Percentiles rank a stretch among this genome's conserved stretches.
These are phyloP conservation scores for Hypoxylon sp. DNA, from an alignment of 2,329 filamentous ascomycete species.

Conservation along the genomic window DNA sequence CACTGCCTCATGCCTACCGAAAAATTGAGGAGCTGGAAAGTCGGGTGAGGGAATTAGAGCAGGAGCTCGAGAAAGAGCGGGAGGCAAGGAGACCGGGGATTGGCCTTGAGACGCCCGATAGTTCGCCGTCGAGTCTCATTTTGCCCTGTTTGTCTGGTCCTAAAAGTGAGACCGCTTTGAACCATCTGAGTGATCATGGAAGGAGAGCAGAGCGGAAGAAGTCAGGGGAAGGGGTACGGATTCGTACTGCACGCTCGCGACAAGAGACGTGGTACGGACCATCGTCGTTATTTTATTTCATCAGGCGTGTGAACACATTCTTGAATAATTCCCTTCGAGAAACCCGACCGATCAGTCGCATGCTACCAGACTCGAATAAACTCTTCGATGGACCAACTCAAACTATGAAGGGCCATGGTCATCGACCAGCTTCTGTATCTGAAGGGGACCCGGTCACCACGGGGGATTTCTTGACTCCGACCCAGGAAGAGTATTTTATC, in stretches of 20 bases:
- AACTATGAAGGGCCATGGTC: conserved; percentile 10
- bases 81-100: conserved; percentile 10
- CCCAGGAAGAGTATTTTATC: conserved; percentile 58
- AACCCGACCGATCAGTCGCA: conserved; percentile 34
- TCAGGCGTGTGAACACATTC: conserved; percentile 39
- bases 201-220: conserved; percentile 23
- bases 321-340: conserved; percentile 38
- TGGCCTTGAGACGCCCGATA: conserved; percentile 22
- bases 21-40: conserved; percentile 39
- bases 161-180: conserved; percentile 1
- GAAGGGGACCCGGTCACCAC: conserved; percentile 8
- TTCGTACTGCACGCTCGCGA: conserved; percentile 34
- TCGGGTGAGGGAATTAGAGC: conserved; percentile 36
- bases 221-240: conserved; percentile 30
- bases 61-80: conserved; percentile 38
- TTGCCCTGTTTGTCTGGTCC: conserved; percentile 18
- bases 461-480: conserved; percentile 33
- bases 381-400: conserved; percentile 31
- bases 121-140: conserved; percentile 23
- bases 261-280: conserved; percentile 42
- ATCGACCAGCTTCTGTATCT: background rate
- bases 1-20: conserved; percentile 39
- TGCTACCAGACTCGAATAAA: conserved; percentile 37
- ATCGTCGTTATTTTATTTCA: conserved; percentile 40
- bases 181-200: conserved; percentile 18